Evolutionary conservation across 2,329 filamentous ascomycete genomes (phyloP), one percentile per base, ranked within the genome.

Genomic region (Pseudogymnoascus sp.): DNA sequence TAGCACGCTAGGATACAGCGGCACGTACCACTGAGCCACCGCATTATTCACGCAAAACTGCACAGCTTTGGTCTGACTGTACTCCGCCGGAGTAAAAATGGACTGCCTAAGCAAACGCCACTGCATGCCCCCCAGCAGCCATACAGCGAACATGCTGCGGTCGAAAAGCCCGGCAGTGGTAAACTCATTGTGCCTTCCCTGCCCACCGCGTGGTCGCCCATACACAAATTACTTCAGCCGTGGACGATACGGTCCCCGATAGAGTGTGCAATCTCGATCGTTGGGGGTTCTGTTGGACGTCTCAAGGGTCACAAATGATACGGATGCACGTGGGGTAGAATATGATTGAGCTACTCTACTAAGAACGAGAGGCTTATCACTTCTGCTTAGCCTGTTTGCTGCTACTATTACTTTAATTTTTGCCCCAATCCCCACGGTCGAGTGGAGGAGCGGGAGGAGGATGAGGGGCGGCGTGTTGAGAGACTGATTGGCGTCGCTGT

Each of bases 221-320:
- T n/a, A 33, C 28, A 33, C 26, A 28, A 26, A 33, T 13, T 13
- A n/a, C 26, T 57, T 57, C 50, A 13, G 17, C 50, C 28, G 26
- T n/a, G 50, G 28, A 33, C 5, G 8, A 57, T 33, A n/a, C 5
- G 9, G 50, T 57, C 26, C 1, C 50, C 50, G 50, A 57, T 57
- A 57, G n/a, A 57, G 26, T 57, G n/a, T 26, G n/a, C 50, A 57
- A 57, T 57, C 26, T 57, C 47, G 26, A 57, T 57, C 26, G 26
- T 33, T 53, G 28, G 26, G 28, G 6, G 50, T 9, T 33, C 10
- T 31, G 50, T 57, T 57, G 50, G 50, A 33, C n/a, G 50, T 10
- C 26, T 57, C 50, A 57, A 31, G 10, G 50, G 21, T 6, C 15
- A 42, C 17, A 2, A 42, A 47, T 10, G 26, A 33, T 33, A n/a